Evolutionary conservation across 2,329 filamentous ascomycete species (phyloP).

Genomic region (Tolypocladium paradoxum): DNA sequence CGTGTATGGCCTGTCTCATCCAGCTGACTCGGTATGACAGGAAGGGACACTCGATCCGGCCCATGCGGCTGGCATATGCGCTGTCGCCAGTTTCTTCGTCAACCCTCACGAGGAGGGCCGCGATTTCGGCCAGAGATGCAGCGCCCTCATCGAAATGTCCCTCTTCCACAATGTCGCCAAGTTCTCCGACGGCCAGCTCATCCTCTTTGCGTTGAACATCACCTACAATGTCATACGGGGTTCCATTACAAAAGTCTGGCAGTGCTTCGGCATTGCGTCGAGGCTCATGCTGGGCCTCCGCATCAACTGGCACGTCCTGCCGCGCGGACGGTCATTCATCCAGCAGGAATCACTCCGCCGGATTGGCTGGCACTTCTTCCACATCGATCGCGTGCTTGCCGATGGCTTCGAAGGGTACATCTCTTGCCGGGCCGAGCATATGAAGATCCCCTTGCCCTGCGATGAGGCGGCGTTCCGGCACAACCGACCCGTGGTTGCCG

Average conservation of each 20-base stretch:
- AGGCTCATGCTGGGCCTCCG: constrained; percentile 27
- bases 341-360: constrained; percentile 26
- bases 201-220: constrained; percentile 24
- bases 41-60: constrained; percentile 23
- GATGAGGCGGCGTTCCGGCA: constrained; percentile 21
- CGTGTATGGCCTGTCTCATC: not conserved
- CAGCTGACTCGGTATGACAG: constrained; percentile 5
- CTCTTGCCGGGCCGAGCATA: constrained; percentile 22
- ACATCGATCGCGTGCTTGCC: constrained; percentile 26
- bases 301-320: constrained; percentile 26
- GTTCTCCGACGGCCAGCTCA: constrained; percentile 21
- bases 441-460: constrained; percentile 27
- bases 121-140: constrained; percentile 26
- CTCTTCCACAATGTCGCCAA: constrained; percentile 28
- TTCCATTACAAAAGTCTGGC: constrained; percentile 28
- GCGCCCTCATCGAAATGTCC: constrained; percentile 26
- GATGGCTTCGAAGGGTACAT: constrained; percentile 30
- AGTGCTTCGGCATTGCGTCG: constrained; percentile 24
- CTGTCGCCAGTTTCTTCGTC: constrained; percentile 25
- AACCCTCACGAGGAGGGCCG: constrained; percentile 19
- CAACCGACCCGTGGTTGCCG: constrained; percentile 17
- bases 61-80: constrained; percentile 26
- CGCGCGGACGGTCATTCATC: constrained; percentile 17
- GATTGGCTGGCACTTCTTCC: constrained; percentile 27
- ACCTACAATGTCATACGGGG: constrained; percentile 25